These are phyloP conservation scores for Podospora tetraspora DNA, from an alignment of 495 filamentous ascomycete genomes.

Conservation along the genomic window DNA sequence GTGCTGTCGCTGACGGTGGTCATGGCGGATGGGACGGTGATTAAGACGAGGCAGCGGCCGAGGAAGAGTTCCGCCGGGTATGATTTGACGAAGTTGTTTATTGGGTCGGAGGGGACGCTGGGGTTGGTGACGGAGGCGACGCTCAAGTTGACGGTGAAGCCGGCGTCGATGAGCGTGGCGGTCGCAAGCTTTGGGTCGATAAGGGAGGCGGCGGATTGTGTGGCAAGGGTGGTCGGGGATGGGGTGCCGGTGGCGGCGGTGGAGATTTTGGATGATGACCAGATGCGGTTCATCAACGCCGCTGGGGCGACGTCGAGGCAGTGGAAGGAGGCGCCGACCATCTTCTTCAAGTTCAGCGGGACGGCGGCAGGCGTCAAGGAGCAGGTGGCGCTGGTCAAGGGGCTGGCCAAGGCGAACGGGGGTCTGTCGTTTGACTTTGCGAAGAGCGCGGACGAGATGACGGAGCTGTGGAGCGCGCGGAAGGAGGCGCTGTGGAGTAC, in stretches of 20 bases:
- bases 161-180: slow-evolving; percentile 73
- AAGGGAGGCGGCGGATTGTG: slow-evolving; percentile 73
- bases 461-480: slow-evolving; percentile 79
- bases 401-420: slow-evolving; percentile 57
- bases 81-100: slow-evolving; percentile 74
- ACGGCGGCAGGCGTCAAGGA: slow-evolving; percentile 72
- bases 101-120: slow-evolving; percentile 74
- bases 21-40: slow-evolving; percentile 82
- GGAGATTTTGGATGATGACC: slow-evolving; percentile 88
- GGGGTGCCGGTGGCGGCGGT: slow-evolving; percentile 83
- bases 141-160: slow-evolving; percentile 75
- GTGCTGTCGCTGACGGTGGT: slow-evolving; percentile 88
- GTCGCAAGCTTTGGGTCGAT: slow-evolving; percentile 76
- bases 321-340: slow-evolving; percentile 76
- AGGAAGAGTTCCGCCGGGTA: slow-evolving; percentile 83
- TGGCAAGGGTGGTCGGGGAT: slow-evolving; percentile 69
- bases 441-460: slow-evolving; percentile 57
- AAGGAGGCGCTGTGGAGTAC: slow-evolving; percentile 81
- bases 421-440: slow-evolving; percentile 77
- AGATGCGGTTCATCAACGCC: slow-evolving; percentile 88
- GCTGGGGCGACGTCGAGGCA: slow-evolving; percentile 63
- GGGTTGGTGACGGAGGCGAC: slow-evolving; percentile 73
- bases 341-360: slow-evolving; percentile 94
- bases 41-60: slow-evolving; percentile 77
- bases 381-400: slow-evolving; percentile 67